phyloP scores from a whole-genome alignment of 2,329 filamentous ascomycete genomes.

The Rutstroemia sp. region DNA sequence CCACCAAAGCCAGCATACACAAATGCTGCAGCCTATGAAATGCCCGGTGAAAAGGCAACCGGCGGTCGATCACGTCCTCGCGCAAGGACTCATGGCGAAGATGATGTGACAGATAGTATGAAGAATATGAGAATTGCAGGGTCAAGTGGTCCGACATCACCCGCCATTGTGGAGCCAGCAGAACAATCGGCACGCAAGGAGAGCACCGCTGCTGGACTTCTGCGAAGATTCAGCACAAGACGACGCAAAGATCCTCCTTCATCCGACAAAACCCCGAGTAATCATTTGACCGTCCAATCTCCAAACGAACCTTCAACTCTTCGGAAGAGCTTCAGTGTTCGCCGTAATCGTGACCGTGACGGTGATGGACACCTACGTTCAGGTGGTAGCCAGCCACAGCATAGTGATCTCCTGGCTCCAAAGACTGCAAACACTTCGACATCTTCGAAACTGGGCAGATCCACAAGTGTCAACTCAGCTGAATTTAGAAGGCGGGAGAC shows the following conservation, averaged over 20 bases:
- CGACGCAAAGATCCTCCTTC: conserved; percentile 54
- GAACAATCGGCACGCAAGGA: conserved; percentile 70
- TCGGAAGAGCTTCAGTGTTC: conserved; percentile 85
- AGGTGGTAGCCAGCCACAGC: conserved; percentile 61
- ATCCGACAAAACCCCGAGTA: conserved; percentile 45
- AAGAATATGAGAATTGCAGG: conserved; percentile 55
- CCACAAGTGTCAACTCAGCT: conserved; percentile 85
- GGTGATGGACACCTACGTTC: conserved; percentile 41
- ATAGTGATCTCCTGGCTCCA: conserved; percentile 65
- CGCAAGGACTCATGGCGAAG: conserved; percentile 89
- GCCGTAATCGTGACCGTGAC: conserved; percentile 46
- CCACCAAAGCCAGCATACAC: conserved; percentile 84
- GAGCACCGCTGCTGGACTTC: conserved; percentile 73
- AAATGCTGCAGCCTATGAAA: conserved; percentile 76
- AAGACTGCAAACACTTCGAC: conserved; percentile 51
- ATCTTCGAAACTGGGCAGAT: conserved; percentile 68
- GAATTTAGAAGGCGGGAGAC: conserved; percentile 64
- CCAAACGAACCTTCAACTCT: conserved; percentile 61
- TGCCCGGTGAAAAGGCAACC: conserved; percentile 81
- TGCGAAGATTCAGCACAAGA: conserved; percentile 87
- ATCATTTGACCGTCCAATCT: conserved; percentile 70
- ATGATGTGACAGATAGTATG: conserved; percentile 70
- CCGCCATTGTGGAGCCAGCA: conserved; percentile 48
- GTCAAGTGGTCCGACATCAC: conserved; percentile 38
- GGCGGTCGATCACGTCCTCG: conserved; percentile 77